Percentiles rank a stretch among this genome's conserved stretches.
These are phyloP conservation scores for Guillardia theta DNA, from an alignment of 78 protist genomes.

Conservation along the genomic window DNA sequence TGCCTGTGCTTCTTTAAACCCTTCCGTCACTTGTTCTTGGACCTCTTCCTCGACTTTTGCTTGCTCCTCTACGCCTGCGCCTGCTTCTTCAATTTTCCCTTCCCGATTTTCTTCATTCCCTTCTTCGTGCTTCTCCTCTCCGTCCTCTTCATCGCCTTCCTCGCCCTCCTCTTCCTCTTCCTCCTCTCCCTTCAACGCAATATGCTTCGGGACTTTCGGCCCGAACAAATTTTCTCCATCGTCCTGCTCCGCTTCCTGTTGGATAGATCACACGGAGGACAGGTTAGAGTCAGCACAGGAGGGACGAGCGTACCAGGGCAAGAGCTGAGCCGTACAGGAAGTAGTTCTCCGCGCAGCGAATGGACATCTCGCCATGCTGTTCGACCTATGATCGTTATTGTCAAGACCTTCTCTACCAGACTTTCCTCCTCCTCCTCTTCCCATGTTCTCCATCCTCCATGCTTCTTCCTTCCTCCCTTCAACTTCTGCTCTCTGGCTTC, in stretches of 20 bases:
- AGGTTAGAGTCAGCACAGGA: too few relatives aligned
- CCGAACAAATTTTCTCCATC: background rate
- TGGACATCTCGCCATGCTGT: background rate
- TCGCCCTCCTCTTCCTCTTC: background rate
- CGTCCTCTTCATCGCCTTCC: background rate
- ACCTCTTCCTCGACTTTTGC: background rate
- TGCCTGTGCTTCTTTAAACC: too few relatives aligned
- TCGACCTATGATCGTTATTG: too few relatives aligned
- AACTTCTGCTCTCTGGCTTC: too few relatives aligned
- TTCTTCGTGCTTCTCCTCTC: background rate
- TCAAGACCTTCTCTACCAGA: too few relatives aligned
- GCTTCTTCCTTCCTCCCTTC: too few relatives aligned
- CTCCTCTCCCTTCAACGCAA: background rate
- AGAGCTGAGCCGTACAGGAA: background rate
- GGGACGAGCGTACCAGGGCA: background rate
- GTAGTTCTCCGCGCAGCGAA: background rate
- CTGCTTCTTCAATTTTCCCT: background rate
- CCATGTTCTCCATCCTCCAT: too few relatives aligned
- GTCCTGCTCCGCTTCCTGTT: background rate
- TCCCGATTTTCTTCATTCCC: background rate
- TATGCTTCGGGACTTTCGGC: background rate
- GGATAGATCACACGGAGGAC: too few relatives aligned
- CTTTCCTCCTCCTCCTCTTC: too few relatives aligned
- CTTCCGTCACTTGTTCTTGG: too few relatives aligned
- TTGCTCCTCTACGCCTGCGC: background rate